Conservation (phyloP, 805 yeast genomes). For the Komagataella mondaviorum region DNA sequence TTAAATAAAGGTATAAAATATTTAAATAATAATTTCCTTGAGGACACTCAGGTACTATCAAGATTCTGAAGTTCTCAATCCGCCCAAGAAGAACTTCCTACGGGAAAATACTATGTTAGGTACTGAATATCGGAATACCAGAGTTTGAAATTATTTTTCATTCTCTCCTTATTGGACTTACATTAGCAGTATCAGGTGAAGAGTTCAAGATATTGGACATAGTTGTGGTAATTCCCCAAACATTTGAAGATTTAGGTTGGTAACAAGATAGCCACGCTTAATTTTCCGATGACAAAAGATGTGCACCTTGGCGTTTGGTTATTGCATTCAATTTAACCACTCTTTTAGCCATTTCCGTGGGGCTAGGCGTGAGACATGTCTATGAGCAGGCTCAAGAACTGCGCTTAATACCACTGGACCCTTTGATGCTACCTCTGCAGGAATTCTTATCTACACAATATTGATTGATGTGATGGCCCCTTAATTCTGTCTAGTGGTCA, state of each 20-base stretch:
- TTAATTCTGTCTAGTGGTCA: conserved; percentile 53
- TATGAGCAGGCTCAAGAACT: conserved; percentile 43
- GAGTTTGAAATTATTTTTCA: conserved; percentile 79
- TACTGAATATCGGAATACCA: conserved; percentile 40
- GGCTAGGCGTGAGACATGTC: conserved; percentile 56
- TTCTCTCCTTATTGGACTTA: conserved; percentile 73
- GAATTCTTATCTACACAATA: conserved; percentile 67
- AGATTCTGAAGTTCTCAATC: conserved; percentile 26
- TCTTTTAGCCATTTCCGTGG: conserved; percentile 68
- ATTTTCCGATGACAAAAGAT: conserved; percentile 27
- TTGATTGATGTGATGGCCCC: conserved; percentile 70
- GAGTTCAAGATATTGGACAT: conserved; percentile 61
- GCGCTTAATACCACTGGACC: conserved; percentile 58
- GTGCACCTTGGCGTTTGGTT: conserved; percentile 49
- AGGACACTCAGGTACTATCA: conserved; percentile 24
- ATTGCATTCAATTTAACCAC: conserved; percentile 41
- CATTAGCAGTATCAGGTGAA: conserved; percentile 66
- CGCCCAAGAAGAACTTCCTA: conserved; percentile 19
- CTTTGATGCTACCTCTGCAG: conserved; percentile 66
- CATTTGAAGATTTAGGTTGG: conserved; percentile 88
- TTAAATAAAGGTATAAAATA: too few relatives aligned
- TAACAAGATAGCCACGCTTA: conserved; percentile 47
- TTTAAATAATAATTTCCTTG: too few relatives aligned
- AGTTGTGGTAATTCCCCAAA: conserved; percentile 63
- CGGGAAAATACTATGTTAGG: conserved; percentile 41